A percentile compares a stretch with the other conserved stretches of the same genome.
phyloP scores from a whole-genome alignment of 495 filamentous ascomycete species.

The Pyrenula massariospora region DNA sequence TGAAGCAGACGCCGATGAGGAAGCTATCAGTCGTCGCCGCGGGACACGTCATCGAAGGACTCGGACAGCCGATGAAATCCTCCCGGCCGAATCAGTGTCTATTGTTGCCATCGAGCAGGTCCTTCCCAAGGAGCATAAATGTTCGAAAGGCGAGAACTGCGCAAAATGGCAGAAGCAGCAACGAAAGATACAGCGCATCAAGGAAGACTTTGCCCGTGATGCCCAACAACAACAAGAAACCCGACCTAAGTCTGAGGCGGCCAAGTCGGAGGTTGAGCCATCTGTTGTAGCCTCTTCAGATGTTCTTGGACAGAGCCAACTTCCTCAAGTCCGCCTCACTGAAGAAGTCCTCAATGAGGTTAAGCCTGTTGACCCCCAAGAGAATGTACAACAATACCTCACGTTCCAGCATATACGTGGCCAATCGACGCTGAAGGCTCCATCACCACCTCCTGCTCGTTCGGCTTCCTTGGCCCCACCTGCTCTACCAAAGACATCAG shows the following conservation, averaged over 20 bases:
- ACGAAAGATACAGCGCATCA: conserved; percentile 51
- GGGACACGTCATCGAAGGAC: conserved; percentile 27
- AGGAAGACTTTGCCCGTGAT: conserved; percentile 56
- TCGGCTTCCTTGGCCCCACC: conserved; percentile 24
- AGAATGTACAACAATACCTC: conserved; percentile 83
- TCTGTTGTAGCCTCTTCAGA: conserved; percentile 89
- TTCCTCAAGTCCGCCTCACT: conserved; percentile 54
- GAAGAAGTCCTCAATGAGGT: conserved; percentile 58
- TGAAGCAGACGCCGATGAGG: conserved; percentile 18
- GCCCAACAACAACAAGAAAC: conserved; percentile 3
- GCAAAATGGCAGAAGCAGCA: conserved; percentile 67
- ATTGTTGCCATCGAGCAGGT: conserved; percentile 89
- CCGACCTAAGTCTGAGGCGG: conserved; percentile 23
- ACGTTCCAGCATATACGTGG: conserved; percentile 57
- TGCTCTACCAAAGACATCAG: conserved; percentile 26
- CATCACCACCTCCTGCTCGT: conserved; percentile 26
- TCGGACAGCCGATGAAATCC: conserved; percentile 47
- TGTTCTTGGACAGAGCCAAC: conserved; percentile 48
- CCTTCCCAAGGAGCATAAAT: conserved; percentile 72
- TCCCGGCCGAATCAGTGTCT: conserved; percentile 70
- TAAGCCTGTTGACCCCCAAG: conserved; percentile 65
- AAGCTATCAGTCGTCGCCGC: conserved; percentile 24
- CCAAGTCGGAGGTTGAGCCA: conserved; percentile 32
- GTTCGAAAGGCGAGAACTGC: conserved; percentile 85
- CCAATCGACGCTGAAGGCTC: conserved; percentile 31